phyloP scores from a whole-genome alignment of 352 stramenopile genomes.

The Pythium sukuiense region DNA sequence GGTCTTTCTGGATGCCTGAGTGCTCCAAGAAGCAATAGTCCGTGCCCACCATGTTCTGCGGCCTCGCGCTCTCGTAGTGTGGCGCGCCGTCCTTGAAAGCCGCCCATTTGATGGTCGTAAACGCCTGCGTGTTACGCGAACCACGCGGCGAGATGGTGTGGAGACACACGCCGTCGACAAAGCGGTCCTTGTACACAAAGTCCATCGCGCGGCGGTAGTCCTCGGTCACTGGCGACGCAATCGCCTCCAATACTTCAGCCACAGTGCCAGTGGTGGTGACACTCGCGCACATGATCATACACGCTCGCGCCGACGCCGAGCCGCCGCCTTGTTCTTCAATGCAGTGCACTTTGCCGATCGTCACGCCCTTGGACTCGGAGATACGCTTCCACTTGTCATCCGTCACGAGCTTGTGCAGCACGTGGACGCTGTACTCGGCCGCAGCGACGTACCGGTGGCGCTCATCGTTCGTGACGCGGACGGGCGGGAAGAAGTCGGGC shows the following conservation, averaged over 20 bases:
- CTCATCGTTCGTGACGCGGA: constrained; percentile 53
- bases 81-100: constrained; percentile 53
- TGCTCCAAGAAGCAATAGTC: constrained; percentile 86
- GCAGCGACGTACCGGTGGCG: constrained; percentile 40
- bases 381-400: constrained; percentile 61
- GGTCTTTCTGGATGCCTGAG: constrained; percentile 44
- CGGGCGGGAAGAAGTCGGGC: constrained; percentile 64
- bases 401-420: constrained; percentile 45
- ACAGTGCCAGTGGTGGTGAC: constrained; percentile 55
- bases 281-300: constrained; percentile 63
- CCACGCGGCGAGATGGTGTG: constrained; percentile 41
- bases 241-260: constrained; percentile 61
- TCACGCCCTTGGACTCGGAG: constrained; percentile 52
- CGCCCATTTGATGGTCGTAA: constrained; percentile 76
- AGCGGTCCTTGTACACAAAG: constrained; percentile 56
- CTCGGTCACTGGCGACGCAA: constrained; percentile 62
- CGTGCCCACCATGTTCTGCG: constrained; percentile 36
- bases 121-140: constrained; percentile 36
- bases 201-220: constrained; percentile 69
- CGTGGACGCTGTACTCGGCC: constrained; percentile 41
- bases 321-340: constrained; percentile 38
- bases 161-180: constrained; percentile 62
- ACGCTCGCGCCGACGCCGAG: constrained; percentile 25
- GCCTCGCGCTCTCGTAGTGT: constrained; percentile 20
- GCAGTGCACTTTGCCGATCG: constrained; percentile 63